Evolutionary conservation across 805 yeast species (phyloP).

Genomic region (Sugiyamaella valdiviana): DNA sequence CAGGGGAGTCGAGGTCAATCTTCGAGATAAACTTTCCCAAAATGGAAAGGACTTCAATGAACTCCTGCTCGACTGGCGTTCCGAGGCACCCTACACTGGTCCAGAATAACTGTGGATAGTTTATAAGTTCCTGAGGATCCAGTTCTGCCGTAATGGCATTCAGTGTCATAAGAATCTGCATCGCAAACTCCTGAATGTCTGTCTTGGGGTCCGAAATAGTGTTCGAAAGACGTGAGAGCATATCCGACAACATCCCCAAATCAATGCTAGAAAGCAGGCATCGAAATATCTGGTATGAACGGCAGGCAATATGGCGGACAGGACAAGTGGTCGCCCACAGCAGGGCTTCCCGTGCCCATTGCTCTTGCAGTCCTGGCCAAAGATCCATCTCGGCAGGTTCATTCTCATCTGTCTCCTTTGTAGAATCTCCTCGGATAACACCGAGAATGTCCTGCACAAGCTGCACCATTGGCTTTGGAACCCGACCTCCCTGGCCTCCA

Average conservation of each 20-base stretch:
- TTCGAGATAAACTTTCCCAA: conserved; percentile 77
- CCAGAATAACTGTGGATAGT: conserved; percentile 95
- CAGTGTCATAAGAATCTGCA: conserved; percentile 94
- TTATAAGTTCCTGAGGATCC: conserved; percentile 68
- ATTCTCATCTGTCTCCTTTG: neutral
- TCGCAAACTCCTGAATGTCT: conserved; percentile 93
- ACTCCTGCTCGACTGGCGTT: conserved; percentile 89
- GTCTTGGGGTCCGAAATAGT: conserved; percentile 84
- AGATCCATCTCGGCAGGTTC: conserved; percentile 14
- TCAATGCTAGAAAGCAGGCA: conserved; percentile 76
- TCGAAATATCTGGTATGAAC: conserved; percentile 90
- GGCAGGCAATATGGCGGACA: conserved; percentile 92
- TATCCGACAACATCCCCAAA: conserved; percentile 82
- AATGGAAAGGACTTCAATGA: conserved; percentile 77
- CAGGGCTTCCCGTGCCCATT: conserved; percentile 80
- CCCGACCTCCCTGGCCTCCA: conserved; percentile 52
- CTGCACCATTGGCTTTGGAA: conserved; percentile 79
- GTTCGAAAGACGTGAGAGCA: conserved; percentile 87
- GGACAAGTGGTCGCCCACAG: conserved; percentile 98
- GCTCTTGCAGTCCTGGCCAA: conserved; percentile 51
- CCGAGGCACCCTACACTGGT: conserved; percentile 84
- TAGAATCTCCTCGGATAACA: conserved; percentile 38
- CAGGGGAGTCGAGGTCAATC: conserved; percentile 78
- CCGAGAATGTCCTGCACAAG: conserved; percentile 58
- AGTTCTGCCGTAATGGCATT: conserved; percentile 87